A percentile compares a stretch with the other conserved stretches of the same genome.
Conservation (phyloP, 2,329 filamentous ascomycete species). For the Cladophialophora exuberans region DNA sequence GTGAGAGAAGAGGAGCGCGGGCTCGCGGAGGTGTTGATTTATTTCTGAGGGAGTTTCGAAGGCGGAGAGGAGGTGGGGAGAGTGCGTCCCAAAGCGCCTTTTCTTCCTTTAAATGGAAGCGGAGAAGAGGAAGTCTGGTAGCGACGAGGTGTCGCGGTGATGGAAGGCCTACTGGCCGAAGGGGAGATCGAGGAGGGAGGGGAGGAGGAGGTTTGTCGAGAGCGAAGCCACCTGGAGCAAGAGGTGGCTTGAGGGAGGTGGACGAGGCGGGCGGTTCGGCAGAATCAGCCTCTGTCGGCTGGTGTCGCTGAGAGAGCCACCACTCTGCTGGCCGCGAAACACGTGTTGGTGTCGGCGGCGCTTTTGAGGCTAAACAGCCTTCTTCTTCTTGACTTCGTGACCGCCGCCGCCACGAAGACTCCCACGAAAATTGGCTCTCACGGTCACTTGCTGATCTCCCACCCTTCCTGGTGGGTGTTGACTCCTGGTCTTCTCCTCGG, state of each 20-base stretch:
- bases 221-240: not conserved
- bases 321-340: slow-evolving; percentile 18
- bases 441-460: not conserved
- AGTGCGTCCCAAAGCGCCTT: slow-evolving; percentile 21
- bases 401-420: no score
- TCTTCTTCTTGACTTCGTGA: no score
- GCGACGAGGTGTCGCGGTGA: not conserved
- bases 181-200: slow-evolving; percentile 15
- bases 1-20: no score
- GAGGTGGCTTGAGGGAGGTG: slow-evolving; percentile 16
- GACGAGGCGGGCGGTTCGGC: slow-evolving; percentile 7
- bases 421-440: not conserved
- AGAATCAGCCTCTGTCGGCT: not conserved
- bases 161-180: slow-evolving; percentile 8
- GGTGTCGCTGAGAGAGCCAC: slow-evolving; percentile 17
- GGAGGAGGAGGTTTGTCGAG: slow-evolving; percentile 9
- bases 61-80: slow-evolving; percentile 19
- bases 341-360: slow-evolving; percentile 7
- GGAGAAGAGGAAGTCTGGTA: not conserved
- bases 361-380: no score
- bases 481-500: no score
- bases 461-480: no score
- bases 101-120: slow-evolving; percentile 5
- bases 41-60: no score
- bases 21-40: no score